phyloP scores from a whole-genome alignment of 164 flowering plant genomes.

The Houttuynia cordata region DNA sequence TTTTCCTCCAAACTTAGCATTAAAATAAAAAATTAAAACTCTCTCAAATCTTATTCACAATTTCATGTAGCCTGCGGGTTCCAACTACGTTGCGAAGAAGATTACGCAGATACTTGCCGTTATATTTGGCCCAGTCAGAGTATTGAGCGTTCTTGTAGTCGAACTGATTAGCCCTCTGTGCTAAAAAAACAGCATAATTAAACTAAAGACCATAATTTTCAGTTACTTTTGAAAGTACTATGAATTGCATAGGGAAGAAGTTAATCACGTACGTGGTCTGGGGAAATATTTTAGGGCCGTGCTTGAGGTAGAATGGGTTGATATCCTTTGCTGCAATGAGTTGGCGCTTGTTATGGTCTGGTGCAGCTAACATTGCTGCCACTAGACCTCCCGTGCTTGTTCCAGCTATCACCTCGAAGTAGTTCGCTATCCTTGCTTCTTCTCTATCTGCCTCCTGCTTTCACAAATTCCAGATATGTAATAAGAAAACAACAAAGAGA shows the following conservation, averaged over 20 bases:
- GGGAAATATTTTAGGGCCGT: conserved; percentile 7
- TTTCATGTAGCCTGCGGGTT: conserved; percentile 1
- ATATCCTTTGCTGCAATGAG: conserved; percentile 9
- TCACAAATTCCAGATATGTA: neutral
- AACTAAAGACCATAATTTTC: too few species aligned
- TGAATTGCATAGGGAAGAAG: neutral
- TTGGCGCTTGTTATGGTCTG: conserved; percentile 6
- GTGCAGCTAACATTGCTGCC: conserved; percentile 7
- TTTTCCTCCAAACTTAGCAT: too few species aligned
- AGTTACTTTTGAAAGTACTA: neutral
- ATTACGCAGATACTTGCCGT: conserved; percentile 9
- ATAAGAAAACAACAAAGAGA: neutral
- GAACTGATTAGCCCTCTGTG: conserved; percentile 17
- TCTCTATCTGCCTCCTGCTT: conserved; percentile 9
- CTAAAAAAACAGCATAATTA: neutral
- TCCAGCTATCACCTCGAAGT: conserved; percentile 11
- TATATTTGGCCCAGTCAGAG: conserved; percentile 9
- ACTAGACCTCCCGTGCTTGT: conserved; percentile 12
- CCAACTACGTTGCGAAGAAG: conserved; percentile 4
- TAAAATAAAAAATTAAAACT: too few species aligned
- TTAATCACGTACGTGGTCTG: neutral
- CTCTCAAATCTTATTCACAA: too few species aligned
- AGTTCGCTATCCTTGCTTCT: conserved; percentile 11
- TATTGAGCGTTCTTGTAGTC: neutral
- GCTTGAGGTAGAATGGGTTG: conserved; percentile 7